Evolutionary conservation across 2,329 filamentous ascomycete species (phyloP).

Genomic region (Taxawa tesnikishii): DNA sequence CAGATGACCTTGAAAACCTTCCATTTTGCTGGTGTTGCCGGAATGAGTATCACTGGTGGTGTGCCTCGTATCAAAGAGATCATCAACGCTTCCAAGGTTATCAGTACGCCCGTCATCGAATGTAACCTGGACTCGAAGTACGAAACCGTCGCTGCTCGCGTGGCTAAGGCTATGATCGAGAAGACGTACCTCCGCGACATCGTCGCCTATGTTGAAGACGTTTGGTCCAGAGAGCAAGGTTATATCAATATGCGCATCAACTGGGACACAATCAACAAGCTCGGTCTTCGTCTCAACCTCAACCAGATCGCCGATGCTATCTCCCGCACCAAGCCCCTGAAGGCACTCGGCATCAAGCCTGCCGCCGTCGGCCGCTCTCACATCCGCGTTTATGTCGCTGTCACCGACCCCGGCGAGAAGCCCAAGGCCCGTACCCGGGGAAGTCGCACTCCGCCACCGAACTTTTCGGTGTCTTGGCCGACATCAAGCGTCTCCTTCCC

Average conservation of each 20-base stretch:
- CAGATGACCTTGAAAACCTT: constrained; percentile 99
- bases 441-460: constrained; percentile 40
- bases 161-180: constrained; percentile 88
- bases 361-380: constrained; percentile 15
- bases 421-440: constrained; percentile 27
- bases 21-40: constrained; percentile 98
- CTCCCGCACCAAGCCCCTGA: constrained; percentile 69
- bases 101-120: constrained; percentile 87
- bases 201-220: constrained; percentile 71
- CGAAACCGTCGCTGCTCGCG: constrained; percentile 66
- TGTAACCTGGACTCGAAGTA: constrained; percentile 70
- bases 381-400: constrained; percentile 62
- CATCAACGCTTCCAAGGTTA: constrained; percentile 91
- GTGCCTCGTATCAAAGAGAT: constrained; percentile 99
- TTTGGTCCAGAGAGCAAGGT: constrained; percentile 66
- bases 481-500: constrained; percentile 71
- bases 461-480: constrained; percentile 66
- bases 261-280: constrained; percentile 60
- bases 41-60: constrained; percentile 99
- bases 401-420: constrained; percentile 35
- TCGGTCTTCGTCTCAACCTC: constrained; percentile 68
- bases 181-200: constrained; percentile 84
- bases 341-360: constrained; percentile 31
- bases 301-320: constrained; percentile 67
- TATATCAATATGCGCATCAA: constrained; percentile 77